These are phyloP conservation scores for Xylaria sp. DNA, from an alignment of 2,329 filamentous ascomycete species.

Conservation along the genomic window DNA sequence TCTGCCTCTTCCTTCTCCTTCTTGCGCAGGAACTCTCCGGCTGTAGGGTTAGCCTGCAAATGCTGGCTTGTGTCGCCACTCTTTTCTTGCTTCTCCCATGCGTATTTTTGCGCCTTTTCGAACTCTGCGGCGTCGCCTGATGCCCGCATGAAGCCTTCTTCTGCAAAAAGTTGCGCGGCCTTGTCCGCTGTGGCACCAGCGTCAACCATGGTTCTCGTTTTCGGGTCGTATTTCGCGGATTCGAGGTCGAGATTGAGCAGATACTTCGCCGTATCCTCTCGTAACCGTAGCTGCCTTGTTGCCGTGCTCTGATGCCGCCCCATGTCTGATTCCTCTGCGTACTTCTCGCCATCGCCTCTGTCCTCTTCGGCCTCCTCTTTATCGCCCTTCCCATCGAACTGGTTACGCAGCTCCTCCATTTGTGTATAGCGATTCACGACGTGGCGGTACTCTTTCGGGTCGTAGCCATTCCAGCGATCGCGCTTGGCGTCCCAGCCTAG, in stretches of 20 bases:
- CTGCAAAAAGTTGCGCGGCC: constrained; percentile 84
- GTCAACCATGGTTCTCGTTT: constrained; percentile 91
- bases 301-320: constrained; percentile 91
- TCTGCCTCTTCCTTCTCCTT: constrained; percentile 81
- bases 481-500: constrained; percentile 97
- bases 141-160: constrained; percentile 89
- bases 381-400: constrained; percentile 51
- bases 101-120: constrained; percentile 86
- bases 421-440: constrained; percentile 93
- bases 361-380: constrained; percentile 63
- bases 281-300: constrained; percentile 87
- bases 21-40: constrained; percentile 84
- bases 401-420: constrained; percentile 78
- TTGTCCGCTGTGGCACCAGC: constrained; percentile 82
- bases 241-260: constrained; percentile 94
- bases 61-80: constrained; percentile 83
- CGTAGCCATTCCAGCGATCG: constrained; percentile 98
- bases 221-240: constrained; percentile 97
- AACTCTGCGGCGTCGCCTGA: constrained; percentile 95
- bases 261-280: constrained; percentile 98
- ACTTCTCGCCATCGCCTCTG: constrained; percentile 74
- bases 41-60: constrained; percentile 95
- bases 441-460: constrained; percentile 82
- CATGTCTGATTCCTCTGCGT: constrained; percentile 97
- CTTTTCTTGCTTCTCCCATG: constrained; percentile 94